Conservation (phyloP, 306 rosid genomes). For the Abrus pulchellus region DNA sequence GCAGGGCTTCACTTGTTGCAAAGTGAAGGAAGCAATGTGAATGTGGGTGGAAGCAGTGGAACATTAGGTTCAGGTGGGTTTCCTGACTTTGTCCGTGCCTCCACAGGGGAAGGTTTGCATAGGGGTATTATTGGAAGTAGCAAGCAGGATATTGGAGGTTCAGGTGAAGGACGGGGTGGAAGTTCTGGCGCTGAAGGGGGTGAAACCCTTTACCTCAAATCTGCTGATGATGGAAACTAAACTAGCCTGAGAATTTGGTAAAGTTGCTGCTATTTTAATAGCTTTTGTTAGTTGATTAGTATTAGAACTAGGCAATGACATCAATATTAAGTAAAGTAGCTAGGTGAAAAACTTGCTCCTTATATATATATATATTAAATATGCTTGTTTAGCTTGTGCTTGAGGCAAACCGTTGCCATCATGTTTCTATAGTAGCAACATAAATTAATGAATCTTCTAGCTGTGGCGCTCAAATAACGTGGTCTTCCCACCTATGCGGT, state of each 20-base stretch:
- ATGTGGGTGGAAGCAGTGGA: conserved; percentile 69
- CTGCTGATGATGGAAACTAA: conserved; percentile 66
- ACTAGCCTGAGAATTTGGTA: conserved; percentile 45
- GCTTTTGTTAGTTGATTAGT: conserved; percentile 41
- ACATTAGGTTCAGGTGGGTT: conserved; percentile 65
- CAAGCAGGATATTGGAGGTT: conserved; percentile 83
- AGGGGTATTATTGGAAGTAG: conserved; percentile 70
- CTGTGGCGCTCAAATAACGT: not conserved
- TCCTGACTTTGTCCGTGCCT: conserved; percentile 74
- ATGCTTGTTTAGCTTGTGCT: conserved; percentile 46
- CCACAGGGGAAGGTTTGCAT: conserved; percentile 73
- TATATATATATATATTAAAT: not conserved
- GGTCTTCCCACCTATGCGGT: not conserved
- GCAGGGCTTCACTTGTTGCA: conserved; percentile 85
- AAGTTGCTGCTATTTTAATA: conserved; percentile 1
- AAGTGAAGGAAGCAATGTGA: conserved; percentile 61
- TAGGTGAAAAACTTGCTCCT: conserved; percentile 31
- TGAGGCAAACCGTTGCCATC: conserved; percentile 38
- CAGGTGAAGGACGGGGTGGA: conserved; percentile 76
- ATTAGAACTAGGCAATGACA: conserved; percentile 43
- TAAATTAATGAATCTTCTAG: conserved; percentile 46
- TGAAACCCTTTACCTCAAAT: conserved; percentile 81
- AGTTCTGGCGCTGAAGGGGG: conserved; percentile 81
- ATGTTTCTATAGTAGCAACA: conserved; percentile 38
- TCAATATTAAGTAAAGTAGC: not conserved